phyloP scores from a whole-genome alignment of 2,329 filamentous ascomycete species.

The Hysterium pulicare region DNA sequence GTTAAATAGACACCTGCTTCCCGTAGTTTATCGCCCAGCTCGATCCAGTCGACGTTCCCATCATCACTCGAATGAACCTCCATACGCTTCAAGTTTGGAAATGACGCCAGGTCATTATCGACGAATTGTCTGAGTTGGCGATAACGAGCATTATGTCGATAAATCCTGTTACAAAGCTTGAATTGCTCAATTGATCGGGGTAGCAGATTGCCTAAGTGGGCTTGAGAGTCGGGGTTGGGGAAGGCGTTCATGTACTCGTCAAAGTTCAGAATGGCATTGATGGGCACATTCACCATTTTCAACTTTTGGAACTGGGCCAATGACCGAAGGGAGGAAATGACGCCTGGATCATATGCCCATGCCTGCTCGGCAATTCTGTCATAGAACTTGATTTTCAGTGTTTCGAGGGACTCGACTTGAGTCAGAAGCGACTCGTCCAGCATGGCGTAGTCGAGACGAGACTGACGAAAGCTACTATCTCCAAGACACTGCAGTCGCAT shows the following conservation, averaged over 20 bases:
- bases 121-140: not conserved
- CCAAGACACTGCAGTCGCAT: too few species aligned
- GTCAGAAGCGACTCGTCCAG: not conserved
- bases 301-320: not conserved
- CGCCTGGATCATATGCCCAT: not conserved
- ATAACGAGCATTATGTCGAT: not conserved
- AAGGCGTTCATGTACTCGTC: not conserved
- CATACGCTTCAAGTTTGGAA: not conserved
- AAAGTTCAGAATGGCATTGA: not conserved
- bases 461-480: too few species aligned
- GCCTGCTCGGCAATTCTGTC: not conserved
- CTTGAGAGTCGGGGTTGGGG: not conserved
- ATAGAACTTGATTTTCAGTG: not conserved
- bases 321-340: not conserved
- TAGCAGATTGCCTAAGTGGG: not conserved
- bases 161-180: not conserved
- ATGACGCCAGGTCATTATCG: not conserved
- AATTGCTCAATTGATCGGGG: not conserved
- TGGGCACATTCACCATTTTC: not conserved
- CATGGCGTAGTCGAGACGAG: not conserved
- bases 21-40: not conserved
- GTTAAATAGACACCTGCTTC: not conserved
- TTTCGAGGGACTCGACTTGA: not conserved
- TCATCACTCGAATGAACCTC: not conserved
- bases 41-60: not conserved